Evolutionary conservation across 768 basidiomycete species (phyloP), one percentile per base, ranked within the genome.

Genomic region (Mycena rosella): DNA sequence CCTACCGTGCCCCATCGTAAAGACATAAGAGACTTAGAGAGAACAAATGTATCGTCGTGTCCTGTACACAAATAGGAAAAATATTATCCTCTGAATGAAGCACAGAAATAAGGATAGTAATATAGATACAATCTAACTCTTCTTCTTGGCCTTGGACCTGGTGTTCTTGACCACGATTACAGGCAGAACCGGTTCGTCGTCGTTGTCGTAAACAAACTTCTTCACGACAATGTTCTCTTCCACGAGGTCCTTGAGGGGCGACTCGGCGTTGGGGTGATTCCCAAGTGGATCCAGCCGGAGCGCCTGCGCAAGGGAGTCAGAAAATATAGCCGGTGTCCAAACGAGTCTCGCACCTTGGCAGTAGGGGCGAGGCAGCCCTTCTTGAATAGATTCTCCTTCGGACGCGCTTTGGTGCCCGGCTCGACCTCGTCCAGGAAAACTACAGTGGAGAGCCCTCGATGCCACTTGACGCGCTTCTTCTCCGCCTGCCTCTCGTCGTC

Each of bases 161-260:
- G 91, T 91, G 67, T 82, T 82, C 78, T 88, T 90, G 38, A 79
- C 76, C 44, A 79, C 70, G 55, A 79, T 61, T 56, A 76, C 70
- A 54, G 71, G 68, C 26, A 71, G 70, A 42, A 74, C 71, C 13
- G 74, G 69, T 30, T 73, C 78, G 59, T 95, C 94, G 63, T 95
- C 94, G 63, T 89, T 88, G 68, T 94, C 92, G 65, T 94, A 95
- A 22, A 95, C 86, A 76, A 89, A 93, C 75, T 88, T 94, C 81
- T 93, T 92, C 44, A 95, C 89, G 57, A 87, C 79, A 57, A 95
- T 78, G 56, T 88, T 89, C 76, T 94, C 92, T 27, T 83, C 81
- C 26, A 85, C 82, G 34, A 94, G 81, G 38, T 91, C 86, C 56
- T 80, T 76, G 27, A 89, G 77, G 1, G 91, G 89, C 20, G 83